Conservation (phyloP, 495 filamentous ascomycete genomes). For the Hyaloscypha bicolor region DNA sequence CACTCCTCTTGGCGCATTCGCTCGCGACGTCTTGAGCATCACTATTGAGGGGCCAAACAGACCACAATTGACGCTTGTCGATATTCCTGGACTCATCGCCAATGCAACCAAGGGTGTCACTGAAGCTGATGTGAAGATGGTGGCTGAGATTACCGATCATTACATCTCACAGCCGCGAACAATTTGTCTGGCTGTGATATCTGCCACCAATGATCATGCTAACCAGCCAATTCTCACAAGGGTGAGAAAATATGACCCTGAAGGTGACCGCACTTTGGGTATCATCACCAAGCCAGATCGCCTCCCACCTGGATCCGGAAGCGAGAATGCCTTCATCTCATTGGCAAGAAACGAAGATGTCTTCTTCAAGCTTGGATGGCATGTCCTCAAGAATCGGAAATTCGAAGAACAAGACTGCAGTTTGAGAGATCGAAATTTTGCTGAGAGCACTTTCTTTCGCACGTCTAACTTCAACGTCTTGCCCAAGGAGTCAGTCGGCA, state of each 20-base stretch:
- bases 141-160: constrained; percentile 51
- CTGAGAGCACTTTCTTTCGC: constrained; percentile 47
- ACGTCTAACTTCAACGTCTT: constrained; percentile 32
- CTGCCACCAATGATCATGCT: constrained; percentile 51
- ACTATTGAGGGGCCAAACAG: constrained; percentile 61
- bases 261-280: constrained; percentile 55
- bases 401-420: constrained; percentile 46
- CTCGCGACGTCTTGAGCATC: constrained; percentile 64
- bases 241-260: constrained; percentile 45
- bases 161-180: constrained; percentile 61
- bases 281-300: constrained; percentile 63
- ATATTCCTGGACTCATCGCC: constrained; percentile 64
- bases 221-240: constrained; percentile 51
- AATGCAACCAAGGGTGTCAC: constrained; percentile 45
- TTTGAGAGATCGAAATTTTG: constrained; percentile 40
- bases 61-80: constrained; percentile 67
- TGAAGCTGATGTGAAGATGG: constrained; percentile 46
- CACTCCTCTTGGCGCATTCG: constrained; percentile 43
- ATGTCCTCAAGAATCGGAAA: constrained; percentile 63
- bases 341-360: constrained; percentile 64
- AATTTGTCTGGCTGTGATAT: constrained; percentile 61
- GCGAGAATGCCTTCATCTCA: constrained; percentile 52
- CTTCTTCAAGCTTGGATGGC: constrained; percentile 67
- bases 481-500: constrained; percentile 34
- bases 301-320: constrained; percentile 48